phyloP scores from a whole-genome alignment of 164 flowering plant genomes.

The Annona squamosa region DNA sequence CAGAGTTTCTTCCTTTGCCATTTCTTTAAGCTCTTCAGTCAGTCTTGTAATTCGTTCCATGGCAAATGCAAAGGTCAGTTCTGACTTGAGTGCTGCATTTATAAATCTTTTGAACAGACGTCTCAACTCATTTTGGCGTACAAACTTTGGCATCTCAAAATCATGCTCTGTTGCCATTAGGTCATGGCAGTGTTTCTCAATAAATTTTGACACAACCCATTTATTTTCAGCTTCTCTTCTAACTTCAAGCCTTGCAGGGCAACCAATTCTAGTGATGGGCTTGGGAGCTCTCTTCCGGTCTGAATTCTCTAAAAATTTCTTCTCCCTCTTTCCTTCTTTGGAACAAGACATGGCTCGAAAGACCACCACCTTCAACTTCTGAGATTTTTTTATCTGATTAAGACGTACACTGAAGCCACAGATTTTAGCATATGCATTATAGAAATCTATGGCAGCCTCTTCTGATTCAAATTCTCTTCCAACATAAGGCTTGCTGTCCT shows the following conservation, averaged over 20 bases:
- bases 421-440: not conserved
- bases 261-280: constrained; percentile 1
- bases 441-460: constrained; percentile 1
- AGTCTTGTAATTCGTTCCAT: not conserved
- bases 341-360: constrained; percentile 1
- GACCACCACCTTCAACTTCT: not conserved
- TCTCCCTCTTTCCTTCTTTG: not conserved
- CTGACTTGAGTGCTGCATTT: not conserved
- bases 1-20: not conserved
- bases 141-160: not conserved
- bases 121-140: not conserved
- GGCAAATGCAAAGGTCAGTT: not conserved
- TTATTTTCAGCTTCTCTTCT: not conserved
- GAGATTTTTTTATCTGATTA: not conserved
- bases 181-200: not conserved
- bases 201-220: not conserved
- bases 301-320: not conserved
- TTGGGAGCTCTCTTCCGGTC: not conserved
- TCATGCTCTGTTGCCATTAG: not conserved
- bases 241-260: not conserved
- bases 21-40: not conserved
- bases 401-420: not conserved
- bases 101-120: not conserved
- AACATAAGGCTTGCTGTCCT: not conserved
- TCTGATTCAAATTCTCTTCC: not conserved